Percentiles rank a stretch among this genome's conserved stretches.
phyloP scores from a whole-genome alignment of 306 rosid species.

The Ochetophila trinervis region DNA sequence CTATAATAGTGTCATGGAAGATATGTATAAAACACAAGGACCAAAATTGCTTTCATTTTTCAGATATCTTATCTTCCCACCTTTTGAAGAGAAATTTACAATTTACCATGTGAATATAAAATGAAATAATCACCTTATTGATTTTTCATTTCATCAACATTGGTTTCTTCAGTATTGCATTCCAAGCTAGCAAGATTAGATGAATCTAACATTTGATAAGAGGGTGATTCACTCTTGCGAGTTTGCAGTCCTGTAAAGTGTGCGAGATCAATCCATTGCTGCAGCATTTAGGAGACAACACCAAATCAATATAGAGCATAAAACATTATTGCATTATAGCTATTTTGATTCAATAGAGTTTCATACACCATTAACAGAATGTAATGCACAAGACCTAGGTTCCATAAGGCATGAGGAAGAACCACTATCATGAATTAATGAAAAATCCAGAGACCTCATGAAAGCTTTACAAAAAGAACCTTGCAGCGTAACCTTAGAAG shows the following conservation, averaged over 20 bases:
- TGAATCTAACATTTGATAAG: constrained; percentile 44
- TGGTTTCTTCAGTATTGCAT: constrained; percentile 59
- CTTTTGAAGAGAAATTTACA: constrained; percentile 29
- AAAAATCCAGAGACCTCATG: background rate
- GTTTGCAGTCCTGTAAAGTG: constrained; percentile 77
- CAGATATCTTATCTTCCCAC: constrained; percentile 28
- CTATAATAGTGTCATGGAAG: constrained; percentile 1
- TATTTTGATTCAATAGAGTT: background rate
- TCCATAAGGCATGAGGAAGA: background rate
- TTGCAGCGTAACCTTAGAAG: background rate
- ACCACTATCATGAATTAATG: background rate
- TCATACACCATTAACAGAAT: background rate
- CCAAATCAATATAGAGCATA: background rate
- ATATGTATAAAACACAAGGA: constrained; percentile 3
- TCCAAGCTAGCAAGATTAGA: constrained; percentile 48
- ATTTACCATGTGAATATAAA: constrained; percentile 10
- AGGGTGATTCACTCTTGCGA: constrained; percentile 44
- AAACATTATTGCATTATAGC: constrained; percentile 1
- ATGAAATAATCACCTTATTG: constrained; percentile 41
- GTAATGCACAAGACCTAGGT: background rate
- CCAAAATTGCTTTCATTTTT: constrained; percentile 18
- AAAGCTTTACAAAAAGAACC: background rate
- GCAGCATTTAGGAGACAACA: constrained; percentile 35
- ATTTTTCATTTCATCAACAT: constrained; percentile 55
- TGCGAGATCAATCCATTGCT: constrained; percentile 98